Evolutionary conservation across 768 basidiomycete genomes (phyloP).

Genomic region (Serendipita indica): DNA sequence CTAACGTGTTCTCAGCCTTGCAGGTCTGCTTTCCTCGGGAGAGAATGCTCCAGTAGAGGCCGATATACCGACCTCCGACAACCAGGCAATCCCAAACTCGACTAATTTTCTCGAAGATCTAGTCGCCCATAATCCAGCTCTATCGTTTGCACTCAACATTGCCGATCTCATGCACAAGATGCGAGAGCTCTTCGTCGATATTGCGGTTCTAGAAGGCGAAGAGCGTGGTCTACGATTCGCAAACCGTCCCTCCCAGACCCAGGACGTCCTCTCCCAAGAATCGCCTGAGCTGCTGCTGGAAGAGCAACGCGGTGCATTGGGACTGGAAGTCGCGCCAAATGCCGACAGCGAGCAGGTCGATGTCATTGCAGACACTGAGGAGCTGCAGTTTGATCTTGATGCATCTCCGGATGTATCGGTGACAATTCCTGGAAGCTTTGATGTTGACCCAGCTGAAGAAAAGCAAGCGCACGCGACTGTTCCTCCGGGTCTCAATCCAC

Average conservation of each 20-base stretch:
- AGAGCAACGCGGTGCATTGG: not conserved
- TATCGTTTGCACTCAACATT: not conserved
- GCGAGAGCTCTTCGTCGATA: conserved; percentile 3
- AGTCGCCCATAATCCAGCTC: not conserved
- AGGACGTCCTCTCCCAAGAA: not conserved
- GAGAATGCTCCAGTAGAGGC: no score
- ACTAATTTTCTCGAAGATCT: not conserved
- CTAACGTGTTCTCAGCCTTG: no score
- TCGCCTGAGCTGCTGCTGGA: not conserved
- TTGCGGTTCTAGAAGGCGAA: conserved; percentile 6
- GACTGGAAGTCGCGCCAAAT: not conserved
- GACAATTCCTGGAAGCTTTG: not conserved
- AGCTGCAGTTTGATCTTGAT: not conserved
- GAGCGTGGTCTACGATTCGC: not conserved
- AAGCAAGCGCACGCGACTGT: not conserved
- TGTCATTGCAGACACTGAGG: not conserved
- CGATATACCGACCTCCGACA: no score
- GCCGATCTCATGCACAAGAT: conserved; percentile 2
- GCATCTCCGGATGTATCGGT: not conserved
- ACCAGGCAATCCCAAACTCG: not conserved
- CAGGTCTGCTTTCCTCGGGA: no score
- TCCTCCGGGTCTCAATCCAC: not conserved
- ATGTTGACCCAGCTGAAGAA: not conserved
- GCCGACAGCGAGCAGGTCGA: not conserved
- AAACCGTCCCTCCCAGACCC: no score